Evolutionary conservation across 768 basidiomycete species (phyloP).

Genomic region (Boletus vermiculosoides): DNA sequence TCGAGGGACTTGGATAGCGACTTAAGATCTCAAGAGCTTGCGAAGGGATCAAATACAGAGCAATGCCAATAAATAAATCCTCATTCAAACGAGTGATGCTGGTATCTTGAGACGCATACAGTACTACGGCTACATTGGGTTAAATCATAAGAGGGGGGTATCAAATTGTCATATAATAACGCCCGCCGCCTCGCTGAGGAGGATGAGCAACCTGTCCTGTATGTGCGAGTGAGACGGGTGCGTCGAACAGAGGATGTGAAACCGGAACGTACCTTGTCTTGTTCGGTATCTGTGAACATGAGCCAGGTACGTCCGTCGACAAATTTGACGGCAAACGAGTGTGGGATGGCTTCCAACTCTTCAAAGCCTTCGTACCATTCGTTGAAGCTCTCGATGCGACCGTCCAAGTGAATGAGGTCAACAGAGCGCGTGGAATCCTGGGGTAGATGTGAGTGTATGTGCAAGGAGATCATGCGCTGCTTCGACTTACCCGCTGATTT

Average conservation of each 20-base stretch:
- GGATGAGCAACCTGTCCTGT: slow-evolving; percentile 29
- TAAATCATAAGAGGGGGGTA: slow-evolving; percentile 13
- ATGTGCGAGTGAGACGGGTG: neutral
- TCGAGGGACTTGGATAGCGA: too few relatives aligned
- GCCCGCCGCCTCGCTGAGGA: slow-evolving; percentile 31
- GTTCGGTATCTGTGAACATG: slow-evolving; percentile 60
- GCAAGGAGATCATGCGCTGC: neutral
- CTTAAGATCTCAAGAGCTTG: neutral
- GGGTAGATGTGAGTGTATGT: slow-evolving; percentile 2
- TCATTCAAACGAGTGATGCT: slow-evolving; percentile 7
- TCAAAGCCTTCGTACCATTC: slow-evolving; percentile 72
- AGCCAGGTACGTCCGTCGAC: slow-evolving; percentile 50
- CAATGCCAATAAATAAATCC: neutral
- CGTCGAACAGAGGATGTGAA: neutral
- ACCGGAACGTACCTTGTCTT: slow-evolving; percentile 50
- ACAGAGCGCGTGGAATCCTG: slow-evolving; percentile 32
- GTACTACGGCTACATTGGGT: slow-evolving; percentile 19
- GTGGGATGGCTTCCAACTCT: slow-evolving; percentile 60
- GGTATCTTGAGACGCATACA: slow-evolving; percentile 12
- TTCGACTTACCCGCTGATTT: slow-evolving; percentile 51
- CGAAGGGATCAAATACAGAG: neutral
- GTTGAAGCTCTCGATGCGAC: slow-evolving; percentile 44
- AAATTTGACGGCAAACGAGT: slow-evolving; percentile 68
- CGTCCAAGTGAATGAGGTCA: slow-evolving; percentile 45
- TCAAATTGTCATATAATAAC: slow-evolving; percentile 23